Evolutionary conservation across 2,329 filamentous ascomycete species (phyloP), one percentile per base, ranked within the genome.

Genomic region (Penicillium sp.): DNA sequence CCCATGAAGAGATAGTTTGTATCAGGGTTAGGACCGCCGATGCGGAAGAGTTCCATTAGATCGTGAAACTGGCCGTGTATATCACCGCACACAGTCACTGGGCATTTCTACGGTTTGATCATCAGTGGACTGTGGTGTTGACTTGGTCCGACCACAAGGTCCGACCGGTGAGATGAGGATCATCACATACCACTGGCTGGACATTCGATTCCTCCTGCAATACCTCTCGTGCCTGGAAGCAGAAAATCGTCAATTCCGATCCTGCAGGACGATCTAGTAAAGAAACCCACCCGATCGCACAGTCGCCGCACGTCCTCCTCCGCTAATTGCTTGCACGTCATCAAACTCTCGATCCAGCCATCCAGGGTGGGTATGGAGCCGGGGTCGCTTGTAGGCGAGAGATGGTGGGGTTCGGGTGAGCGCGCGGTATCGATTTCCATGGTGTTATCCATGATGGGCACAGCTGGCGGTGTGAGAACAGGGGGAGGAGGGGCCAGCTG

Each of bases 1-100:
- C 89, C 91, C 90, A 98, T 97, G 78, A 97, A 97, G 60, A 97
- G 86, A 75, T 97, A 97, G 78, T 97, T 97, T 68, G 93, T 97
- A 74, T 98, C 93, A 60, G 93, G 93, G 70, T 95, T 96, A 53
- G 91, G 90, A 47, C 93, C 93, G 62, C 93, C 93, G 72, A 98
- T 97, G 78, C 95, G 95, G 82, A 98, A 98, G 46, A 98, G 83
- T 77, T 98, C 93, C 90, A 98, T 97, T 72, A 98, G 76, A 69
- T 98, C 93, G 74, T 97, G 92, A 72, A 97, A 97, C 75, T 98
- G 93, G 60, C 93, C 93, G 74, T 98, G 93, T 70, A 98, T 98
- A 75, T 98, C 93, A 71, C 93, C 93, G 73, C 93, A 97, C 55
- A 98, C 93, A 49, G 93, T 98, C 60, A 97, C 93, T 39, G 93